A percentile compares a stretch with the other conserved stretches of the same genome.
phyloP scores from a whole-genome alignment of 1,284 basidiomycete genomes.

The Puccinia horiana region DNA sequence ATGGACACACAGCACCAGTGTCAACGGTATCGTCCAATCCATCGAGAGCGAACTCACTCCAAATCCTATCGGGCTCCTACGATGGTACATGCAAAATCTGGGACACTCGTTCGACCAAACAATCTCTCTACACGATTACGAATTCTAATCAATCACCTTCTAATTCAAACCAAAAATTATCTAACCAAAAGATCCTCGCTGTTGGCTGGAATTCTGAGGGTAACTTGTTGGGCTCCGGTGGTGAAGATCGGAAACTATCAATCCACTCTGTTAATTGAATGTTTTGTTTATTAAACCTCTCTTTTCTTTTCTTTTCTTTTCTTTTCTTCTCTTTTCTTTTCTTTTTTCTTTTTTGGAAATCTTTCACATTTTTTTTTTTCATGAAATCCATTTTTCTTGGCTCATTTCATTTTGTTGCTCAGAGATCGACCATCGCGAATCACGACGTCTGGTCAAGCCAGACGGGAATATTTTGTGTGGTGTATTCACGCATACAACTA shows the following conservation, averaged over 20 bases:
- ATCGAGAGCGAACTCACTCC: constrained; percentile 69
- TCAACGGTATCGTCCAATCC: constrained; percentile 69
- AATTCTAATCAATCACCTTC: constrained; percentile 13
- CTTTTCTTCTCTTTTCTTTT: not conserved
- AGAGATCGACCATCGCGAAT: too few relatives aligned
- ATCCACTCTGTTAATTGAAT: constrained; percentile 45
- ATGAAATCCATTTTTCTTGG: not conserved
- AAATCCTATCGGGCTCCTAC: constrained; percentile 70
- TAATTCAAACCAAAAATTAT: constrained; percentile 25
- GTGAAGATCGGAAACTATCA: constrained; percentile 42
- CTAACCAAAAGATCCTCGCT: constrained; percentile 20
- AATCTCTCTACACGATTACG: constrained; percentile 64
- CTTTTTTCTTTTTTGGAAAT: not conserved
- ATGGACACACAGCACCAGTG: constrained; percentile 71
- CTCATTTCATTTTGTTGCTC: not conserved
- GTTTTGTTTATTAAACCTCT: not conserved
- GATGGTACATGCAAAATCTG: constrained; percentile 80
- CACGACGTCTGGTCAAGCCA: too few relatives aligned
- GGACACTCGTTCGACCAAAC: constrained; percentile 72
- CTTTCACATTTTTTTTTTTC: not conserved
- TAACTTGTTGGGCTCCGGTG: constrained; percentile 45
- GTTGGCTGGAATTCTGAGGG: constrained; percentile 48
- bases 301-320: not conserved
- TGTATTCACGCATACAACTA: too few relatives aligned
- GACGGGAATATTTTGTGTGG: too few relatives aligned